phyloP scores from a whole-genome alignment of 805 yeast species.

The Zygosaccharomyces rouxii region DNA sequence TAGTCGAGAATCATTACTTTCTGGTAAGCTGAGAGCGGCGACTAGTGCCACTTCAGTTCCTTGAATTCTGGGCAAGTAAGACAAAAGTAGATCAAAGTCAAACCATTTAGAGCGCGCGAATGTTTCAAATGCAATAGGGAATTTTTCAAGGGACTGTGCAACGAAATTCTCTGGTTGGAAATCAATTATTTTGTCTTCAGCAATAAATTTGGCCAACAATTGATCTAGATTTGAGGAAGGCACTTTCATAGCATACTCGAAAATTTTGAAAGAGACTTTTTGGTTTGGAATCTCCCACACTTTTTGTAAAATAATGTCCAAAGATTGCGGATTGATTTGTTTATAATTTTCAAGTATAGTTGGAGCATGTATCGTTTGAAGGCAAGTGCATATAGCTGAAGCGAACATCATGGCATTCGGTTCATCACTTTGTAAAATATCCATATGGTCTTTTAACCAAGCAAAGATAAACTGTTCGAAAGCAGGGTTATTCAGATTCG shows the following conservation, averaged over 20 bases:
- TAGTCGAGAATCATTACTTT: constrained; percentile 11
- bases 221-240: constrained; percentile 3
- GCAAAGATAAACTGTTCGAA: constrained; percentile 8
- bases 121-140: constrained; percentile 9
- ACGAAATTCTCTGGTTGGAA: constrained; percentile 11
- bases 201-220: constrained; percentile 11
- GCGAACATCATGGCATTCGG: constrained; percentile 4
- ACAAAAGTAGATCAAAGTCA: constrained; percentile 4
- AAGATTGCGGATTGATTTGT: background rate
- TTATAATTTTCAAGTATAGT: constrained; percentile 1
- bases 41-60: constrained; percentile 26
- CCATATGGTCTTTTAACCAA: constrained; percentile 7
- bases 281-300: background rate
- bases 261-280: background rate
- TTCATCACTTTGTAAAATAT: constrained; percentile 3
- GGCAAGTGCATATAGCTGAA: background rate
- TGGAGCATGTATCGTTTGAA: background rate
- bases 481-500: constrained; percentile 11
- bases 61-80: constrained; percentile 7
- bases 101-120: constrained; percentile 16
- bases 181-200: constrained; percentile 10
- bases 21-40: constrained; percentile 25
- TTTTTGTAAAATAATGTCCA: constrained; percentile 1
- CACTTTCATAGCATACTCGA: background rate
- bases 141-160: constrained; percentile 2